Evolutionary conservation across 2,329 filamentous ascomycete species (phyloP), one percentile per base, ranked within the genome.

Genomic region (Aspergillus persii): DNA sequence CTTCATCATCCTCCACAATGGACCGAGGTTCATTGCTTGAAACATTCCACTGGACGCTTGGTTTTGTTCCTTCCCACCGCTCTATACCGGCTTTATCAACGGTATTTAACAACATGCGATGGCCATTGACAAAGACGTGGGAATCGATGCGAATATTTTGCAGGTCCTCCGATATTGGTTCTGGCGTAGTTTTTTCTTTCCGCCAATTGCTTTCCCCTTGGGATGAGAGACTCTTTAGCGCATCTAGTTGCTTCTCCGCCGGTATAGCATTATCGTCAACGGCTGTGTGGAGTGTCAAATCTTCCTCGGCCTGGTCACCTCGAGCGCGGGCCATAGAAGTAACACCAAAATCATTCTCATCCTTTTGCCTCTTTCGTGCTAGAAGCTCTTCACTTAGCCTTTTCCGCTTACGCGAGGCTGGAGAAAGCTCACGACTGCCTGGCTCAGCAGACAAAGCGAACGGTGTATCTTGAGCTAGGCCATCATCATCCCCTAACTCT

Each of bases 331-430:
- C 80, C 12, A 83, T 79, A 27, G 81, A 76, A 47, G 81, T 84
- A 49, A 89, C 80, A 12, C 85, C 87, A 69, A 92, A 92, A 4
- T 94, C 80, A 66, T 92, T 90, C 67, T 93, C 90, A 71, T 91
- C 92, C 78, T 92, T 94, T 68, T 89, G 89, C 52, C 91, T 86
- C 74, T 96, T 95, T 53, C 90, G 85, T 50, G 88, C 84, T 56
- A 84, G 84, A 59, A 90, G 85, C 23, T 90, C 84, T 41, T 88
- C 86, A 49, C 87, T 79, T 44, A 89, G 85, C 44, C 91, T 81
- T 74, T 94, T 95, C 64, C 90, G 87, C 74, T 96, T 95, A 73
- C 79, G 80, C n/a, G 81, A 82, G 41, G 75, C 77, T 27, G 82
- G 77, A 26, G 83, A 82, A 30, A 85, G 73, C 78, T 89, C 68